Percentiles rank a stretch among this genome's conserved stretches.
These are phyloP conservation scores for Aspergillus sp. DNA, from an alignment of 2,329 filamentous ascomycete species.

Conservation along the genomic window DNA sequence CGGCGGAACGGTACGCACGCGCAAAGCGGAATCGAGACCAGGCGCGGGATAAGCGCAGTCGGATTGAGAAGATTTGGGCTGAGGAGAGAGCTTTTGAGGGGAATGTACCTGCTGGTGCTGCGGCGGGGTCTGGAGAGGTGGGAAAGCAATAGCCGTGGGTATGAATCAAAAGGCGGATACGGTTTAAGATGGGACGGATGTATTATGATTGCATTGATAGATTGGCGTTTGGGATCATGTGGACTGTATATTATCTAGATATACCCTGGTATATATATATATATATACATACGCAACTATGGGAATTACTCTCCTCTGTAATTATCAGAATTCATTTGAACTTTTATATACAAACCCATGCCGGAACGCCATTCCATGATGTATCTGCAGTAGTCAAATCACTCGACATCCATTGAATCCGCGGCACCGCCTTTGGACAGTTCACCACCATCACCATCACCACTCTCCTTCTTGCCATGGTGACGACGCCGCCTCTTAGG, in stretches of 20 bases:
- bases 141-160: background rate
- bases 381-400: conserved; percentile 1
- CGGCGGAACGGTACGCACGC: conserved; percentile 69
- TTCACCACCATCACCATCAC: conserved; percentile 10
- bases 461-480: conserved; percentile 19
- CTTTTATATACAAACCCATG: background rate
- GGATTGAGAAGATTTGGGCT: conserved; percentile 70
- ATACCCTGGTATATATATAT: background rate
- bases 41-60: conserved; percentile 62
- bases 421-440: conserved; percentile 2
- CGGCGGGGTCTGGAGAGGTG: background rate
- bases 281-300: background rate
- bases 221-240: background rate
- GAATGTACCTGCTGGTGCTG: conserved; percentile 6
- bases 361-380: conserved; percentile 25
- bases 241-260: background rate
- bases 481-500: conserved; percentile 30
- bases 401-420: conserved; percentile 9
- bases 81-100: conserved; percentile 43
- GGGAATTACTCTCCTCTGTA: background rate
- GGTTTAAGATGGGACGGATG: background rate
- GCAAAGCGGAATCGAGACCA: conserved; percentile 69
- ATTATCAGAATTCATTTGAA: background rate
- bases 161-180: no score
- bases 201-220: background rate